These are phyloP conservation scores for Tolypocladium capitatum DNA, from an alignment of 2,329 filamentous ascomycete species.

Conservation along the genomic window DNA sequence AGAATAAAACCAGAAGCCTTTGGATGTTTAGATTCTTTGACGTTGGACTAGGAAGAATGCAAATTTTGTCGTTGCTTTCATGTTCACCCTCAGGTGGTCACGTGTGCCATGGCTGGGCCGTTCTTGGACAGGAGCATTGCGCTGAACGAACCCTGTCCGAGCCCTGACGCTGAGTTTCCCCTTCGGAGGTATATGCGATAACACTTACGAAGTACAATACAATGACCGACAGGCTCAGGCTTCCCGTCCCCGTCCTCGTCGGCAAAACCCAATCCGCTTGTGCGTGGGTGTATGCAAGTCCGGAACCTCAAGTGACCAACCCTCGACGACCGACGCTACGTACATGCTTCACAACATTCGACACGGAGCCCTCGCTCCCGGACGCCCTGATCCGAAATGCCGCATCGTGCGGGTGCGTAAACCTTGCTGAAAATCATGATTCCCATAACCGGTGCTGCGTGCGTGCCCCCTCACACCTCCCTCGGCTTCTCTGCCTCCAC, in stretches of 20 bases:
- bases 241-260: background rate
- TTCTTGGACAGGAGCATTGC: background rate
- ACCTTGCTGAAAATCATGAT: background rate
- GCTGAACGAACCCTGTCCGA: background rate
- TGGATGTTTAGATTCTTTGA: no score
- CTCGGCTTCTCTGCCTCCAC: background rate
- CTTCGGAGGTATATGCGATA: background rate
- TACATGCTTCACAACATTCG: background rate
- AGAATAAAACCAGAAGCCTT: no score
- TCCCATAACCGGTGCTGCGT: background rate
- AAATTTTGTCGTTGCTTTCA: background rate
- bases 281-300: conserved; percentile 11
- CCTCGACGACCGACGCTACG: conserved; percentile 2
- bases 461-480: background rate
- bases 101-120: no score
- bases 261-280: background rate
- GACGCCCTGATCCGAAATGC: background rate
- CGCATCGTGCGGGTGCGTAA: background rate
- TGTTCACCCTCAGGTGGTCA: background rate
- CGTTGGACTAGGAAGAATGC: background rate
- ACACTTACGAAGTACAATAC: background rate
- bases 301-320: background rate
- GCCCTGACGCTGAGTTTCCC: background rate
- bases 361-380: background rate
- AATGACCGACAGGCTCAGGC: background rate